phyloP scores from a whole-genome alignment of 306 rosid species.

The Rubus idaeus region DNA sequence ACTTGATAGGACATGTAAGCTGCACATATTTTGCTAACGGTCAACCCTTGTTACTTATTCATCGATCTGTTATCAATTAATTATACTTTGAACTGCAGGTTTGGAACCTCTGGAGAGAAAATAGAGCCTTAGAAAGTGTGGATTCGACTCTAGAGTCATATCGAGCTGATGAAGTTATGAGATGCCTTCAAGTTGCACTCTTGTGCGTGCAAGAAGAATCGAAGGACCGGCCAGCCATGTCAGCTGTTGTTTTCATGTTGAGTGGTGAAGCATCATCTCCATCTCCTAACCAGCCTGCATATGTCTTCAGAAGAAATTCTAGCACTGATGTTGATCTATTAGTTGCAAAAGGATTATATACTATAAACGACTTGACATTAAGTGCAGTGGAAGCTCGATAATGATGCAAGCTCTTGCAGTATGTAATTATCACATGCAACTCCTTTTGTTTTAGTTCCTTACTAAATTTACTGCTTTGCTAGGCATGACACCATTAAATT shows the following conservation, averaged over 20 bases:
- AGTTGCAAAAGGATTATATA: background rate
- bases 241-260: constrained; percentile 54
- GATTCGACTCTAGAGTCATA: constrained; percentile 37
- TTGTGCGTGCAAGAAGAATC: constrained; percentile 61
- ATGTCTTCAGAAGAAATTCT: background rate
- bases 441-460: too few relatives aligned
- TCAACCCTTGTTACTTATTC: background rate
- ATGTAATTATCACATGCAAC: too few relatives aligned
- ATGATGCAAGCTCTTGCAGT: background rate
- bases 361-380: background rate
- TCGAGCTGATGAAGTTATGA: constrained; percentile 31
- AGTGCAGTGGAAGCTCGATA: constrained; percentile 10
- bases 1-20: constrained; percentile 56
- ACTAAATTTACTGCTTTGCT: too few relatives aligned
- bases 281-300: constrained; percentile 25
- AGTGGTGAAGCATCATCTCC: constrained; percentile 17
- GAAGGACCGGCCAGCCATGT: constrained; percentile 57
- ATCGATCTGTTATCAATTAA: background rate
- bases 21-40: background rate
- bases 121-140: constrained; percentile 38
- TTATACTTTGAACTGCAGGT: constrained; percentile 18
- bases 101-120: constrained; percentile 56
- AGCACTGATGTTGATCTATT: background rate
- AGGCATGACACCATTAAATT: too few relatives aligned
- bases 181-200: constrained; percentile 68